phyloP scores from a whole-genome alignment of 2,329 filamentous ascomycete genomes.

The Talaromyces sp. region DNA sequence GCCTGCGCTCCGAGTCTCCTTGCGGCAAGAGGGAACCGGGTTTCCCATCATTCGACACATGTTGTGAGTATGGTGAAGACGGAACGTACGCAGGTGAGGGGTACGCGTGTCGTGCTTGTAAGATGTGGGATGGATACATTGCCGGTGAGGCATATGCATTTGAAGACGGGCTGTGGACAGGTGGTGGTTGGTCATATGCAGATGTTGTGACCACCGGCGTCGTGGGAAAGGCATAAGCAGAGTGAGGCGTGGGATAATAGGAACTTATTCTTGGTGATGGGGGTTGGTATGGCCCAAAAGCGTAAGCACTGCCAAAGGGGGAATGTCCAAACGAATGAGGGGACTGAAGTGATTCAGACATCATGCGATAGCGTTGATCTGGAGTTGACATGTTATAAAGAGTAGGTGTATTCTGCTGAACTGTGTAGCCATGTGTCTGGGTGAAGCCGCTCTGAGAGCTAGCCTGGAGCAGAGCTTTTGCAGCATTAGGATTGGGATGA shows the following conservation, averaged over 20 bases:
- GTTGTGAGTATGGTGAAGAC: slow-evolving; percentile 12
- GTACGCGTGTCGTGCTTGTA: slow-evolving; percentile 14
- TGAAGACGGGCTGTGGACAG: slow-evolving; percentile 19
- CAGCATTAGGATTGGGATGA: slow-evolving; percentile 51
- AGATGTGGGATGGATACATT: slow-evolving; percentile 15
- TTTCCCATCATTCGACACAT: background rate
- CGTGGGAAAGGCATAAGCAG: slow-evolving; percentile 16
- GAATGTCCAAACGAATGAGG: slow-evolving; percentile 25
- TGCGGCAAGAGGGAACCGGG: background rate
- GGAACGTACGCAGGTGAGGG: slow-evolving; percentile 13
- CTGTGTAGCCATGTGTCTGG: slow-evolving; percentile 13
- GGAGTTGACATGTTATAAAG: slow-evolving; percentile 14
- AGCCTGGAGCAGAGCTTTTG: slow-evolving; percentile 34
- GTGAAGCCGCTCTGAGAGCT: slow-evolving; percentile 20
- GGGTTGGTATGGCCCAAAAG: slow-evolving; percentile 23
- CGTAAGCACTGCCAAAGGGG: slow-evolving; percentile 24
- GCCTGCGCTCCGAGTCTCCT: slow-evolving; percentile 16
- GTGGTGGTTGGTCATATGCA: slow-evolving; percentile 14
- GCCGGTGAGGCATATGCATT: slow-evolving; percentile 16
- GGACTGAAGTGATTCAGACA: slow-evolving; percentile 16
- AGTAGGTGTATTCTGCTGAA: slow-evolving; percentile 9
- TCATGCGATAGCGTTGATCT: slow-evolving; percentile 12
- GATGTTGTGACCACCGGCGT: slow-evolving; percentile 16
- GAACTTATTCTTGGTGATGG: slow-evolving; percentile 21
- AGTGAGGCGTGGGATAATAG: slow-evolving; percentile 16